Percentiles rank a stretch among this genome's conserved stretches.
These are phyloP conservation scores for Leptodontidium sp. DNA, from an alignment of 2,329 filamentous ascomycete genomes.

Conservation along the genomic window DNA sequence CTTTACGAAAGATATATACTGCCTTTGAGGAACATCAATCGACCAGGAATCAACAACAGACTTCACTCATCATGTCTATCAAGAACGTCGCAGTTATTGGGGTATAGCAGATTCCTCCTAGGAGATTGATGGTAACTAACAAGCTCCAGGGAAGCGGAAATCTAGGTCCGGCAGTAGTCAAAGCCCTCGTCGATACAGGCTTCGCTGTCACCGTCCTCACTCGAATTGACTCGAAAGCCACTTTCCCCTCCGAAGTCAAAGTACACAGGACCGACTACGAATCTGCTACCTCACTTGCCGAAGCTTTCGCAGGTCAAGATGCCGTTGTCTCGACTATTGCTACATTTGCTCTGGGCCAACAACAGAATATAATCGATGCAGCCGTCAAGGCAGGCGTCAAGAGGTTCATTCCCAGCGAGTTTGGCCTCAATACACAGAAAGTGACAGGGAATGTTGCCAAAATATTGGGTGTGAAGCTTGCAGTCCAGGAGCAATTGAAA, in stretches of 20 bases:
- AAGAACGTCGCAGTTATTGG: conserved; percentile 36
- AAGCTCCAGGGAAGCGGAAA: conserved; percentile 33
- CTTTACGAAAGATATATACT: conserved; percentile 5
- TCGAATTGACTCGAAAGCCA: conserved; percentile 42
- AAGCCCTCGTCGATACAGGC: conserved; percentile 42
- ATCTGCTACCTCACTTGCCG: conserved; percentile 32
- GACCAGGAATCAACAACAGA: conserved; percentile 4
- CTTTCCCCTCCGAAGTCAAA: conserved; percentile 38
- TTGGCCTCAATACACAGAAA: conserved; percentile 48
- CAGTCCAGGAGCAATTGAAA: conserved; percentile 23
- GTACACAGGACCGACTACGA: conserved; percentile 36
- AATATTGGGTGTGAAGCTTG: conserved; percentile 20
- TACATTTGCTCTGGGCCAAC: conserved; percentile 12
- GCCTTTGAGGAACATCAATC: neutral
- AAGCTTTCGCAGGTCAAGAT: conserved; percentile 44
- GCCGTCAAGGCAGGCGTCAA: conserved; percentile 64
- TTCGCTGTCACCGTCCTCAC: conserved; percentile 47
- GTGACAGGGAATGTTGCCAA: neutral
- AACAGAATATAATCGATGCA: conserved; percentile 58
- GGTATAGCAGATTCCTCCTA: conserved; percentile 21
- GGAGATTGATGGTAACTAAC: neutral
- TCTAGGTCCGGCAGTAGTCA: conserved; percentile 38
- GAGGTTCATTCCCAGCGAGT: conserved; percentile 68
- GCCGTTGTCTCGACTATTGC: conserved; percentile 37
- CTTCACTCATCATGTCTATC: conserved; percentile 26